Conservation (phyloP, 1,284 basidiomycete species). For the Ustilago crameri region DNA sequence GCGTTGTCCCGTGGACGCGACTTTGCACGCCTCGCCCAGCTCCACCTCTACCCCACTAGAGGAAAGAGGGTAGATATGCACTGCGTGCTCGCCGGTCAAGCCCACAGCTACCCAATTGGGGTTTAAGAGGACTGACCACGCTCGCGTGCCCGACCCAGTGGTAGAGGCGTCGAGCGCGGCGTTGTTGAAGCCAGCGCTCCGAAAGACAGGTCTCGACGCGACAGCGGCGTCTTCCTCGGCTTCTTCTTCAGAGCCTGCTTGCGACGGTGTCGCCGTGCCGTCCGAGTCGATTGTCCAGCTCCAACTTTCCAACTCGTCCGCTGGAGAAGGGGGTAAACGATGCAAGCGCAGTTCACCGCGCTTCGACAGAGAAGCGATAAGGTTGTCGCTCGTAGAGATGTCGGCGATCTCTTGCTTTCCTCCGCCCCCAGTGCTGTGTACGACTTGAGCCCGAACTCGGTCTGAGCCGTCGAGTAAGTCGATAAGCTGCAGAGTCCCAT, state of each 20-base stretch:
- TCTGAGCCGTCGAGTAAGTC: background rate
- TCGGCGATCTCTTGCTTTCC: constrained; percentile 15
- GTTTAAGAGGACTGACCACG: constrained; percentile 36
- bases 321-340: background rate
- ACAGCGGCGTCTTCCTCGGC: constrained; percentile 3
- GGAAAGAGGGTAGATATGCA: constrained; percentile 25
- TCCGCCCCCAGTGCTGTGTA: background rate
- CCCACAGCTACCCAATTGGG: constrained; percentile 33
- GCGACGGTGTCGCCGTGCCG: background rate
- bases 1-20: constrained; percentile 11
- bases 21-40: constrained; percentile 16
- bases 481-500: constrained; percentile 24
- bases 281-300: constrained; percentile 9
- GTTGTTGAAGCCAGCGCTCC: constrained; percentile 40
- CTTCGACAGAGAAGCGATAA: constrained; percentile 22
- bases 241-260: background rate
- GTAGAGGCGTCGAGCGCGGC: constrained; percentile 4
- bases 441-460: background rate
- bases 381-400: background rate
- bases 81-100: constrained; percentile 21
- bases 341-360: constrained; percentile 9
- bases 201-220: constrained; percentile 13
- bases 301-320: background rate
- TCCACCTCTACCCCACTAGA: background rate
- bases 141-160: constrained; percentile 12